Evolutionary conservation across 2,329 filamentous ascomycete genomes (phyloP).

Genomic region (Penicillium sclerotigenum): DNA sequence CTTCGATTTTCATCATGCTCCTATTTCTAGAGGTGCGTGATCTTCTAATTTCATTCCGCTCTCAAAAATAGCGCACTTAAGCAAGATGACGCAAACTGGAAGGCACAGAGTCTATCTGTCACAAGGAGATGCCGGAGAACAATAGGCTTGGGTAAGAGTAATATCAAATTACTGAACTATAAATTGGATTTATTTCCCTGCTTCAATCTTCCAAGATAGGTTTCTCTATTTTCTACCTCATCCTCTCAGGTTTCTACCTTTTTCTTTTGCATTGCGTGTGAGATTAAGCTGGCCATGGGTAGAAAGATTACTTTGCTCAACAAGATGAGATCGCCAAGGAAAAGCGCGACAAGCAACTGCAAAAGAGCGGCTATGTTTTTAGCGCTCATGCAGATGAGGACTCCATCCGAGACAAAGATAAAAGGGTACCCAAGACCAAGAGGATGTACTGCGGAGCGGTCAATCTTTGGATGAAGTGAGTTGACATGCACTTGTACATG

Average conservation of each 20-base stretch:
- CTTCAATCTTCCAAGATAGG: not conserved
- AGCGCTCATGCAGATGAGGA: constrained; percentile 11
- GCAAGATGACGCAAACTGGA: not conserved
- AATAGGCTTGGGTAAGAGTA: not conserved
- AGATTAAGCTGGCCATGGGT: constrained; percentile 4
- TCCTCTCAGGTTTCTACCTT: not conserved
- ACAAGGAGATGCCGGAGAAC: not conserved
- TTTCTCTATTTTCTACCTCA: not conserved
- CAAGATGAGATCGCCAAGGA: constrained; percentile 11
- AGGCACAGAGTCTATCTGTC: not conserved
- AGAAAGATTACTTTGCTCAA: constrained; percentile 13
- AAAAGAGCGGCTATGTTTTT: constrained; percentile 15
- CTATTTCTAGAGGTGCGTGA: constrained; percentile 2
- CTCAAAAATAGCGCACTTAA: not conserved
- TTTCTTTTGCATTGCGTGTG: not conserved
- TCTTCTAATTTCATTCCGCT: not conserved
- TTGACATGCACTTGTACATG: not conserved
- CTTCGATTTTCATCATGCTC: not conserved
- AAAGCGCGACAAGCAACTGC: constrained; percentile 1
- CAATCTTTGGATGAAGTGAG: constrained; percentile 11
- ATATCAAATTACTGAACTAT: not conserved
- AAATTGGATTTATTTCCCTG: not conserved
- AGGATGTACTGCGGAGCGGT: constrained; percentile 7
- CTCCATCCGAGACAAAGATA: constrained; percentile 12
- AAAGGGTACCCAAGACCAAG: constrained; percentile 17